Percentiles rank a stretch among this genome's conserved stretches.
These are phyloP conservation scores for Paxillus involutus DNA, from an alignment of 768 basidiomycete genomes.

Conservation along the genomic window DNA sequence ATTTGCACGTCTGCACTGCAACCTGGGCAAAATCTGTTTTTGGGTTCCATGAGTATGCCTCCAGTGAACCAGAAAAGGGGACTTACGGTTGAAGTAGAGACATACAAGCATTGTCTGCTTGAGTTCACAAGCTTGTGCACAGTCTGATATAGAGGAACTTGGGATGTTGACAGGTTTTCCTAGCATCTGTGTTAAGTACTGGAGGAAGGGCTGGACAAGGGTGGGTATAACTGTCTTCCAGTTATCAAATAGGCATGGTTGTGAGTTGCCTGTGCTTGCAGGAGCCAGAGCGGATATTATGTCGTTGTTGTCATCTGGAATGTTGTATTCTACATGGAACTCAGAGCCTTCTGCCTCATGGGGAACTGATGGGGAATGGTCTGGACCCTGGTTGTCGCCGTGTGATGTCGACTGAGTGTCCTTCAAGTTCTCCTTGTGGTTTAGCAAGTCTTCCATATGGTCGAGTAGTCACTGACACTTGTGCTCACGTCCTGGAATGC, in stretches of 20 bases:
- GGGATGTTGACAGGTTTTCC: background rate
- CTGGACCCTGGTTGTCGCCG: background rate
- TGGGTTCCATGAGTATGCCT: background rate
- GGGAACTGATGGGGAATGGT: background rate
- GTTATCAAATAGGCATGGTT: background rate
- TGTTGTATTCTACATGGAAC: background rate
- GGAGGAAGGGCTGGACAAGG: background rate
- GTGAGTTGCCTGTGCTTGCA: background rate
- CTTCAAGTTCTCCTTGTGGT: background rate
- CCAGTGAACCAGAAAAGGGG: background rate
- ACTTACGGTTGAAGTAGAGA: conserved; percentile 1
- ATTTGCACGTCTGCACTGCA: conserved; percentile 21
- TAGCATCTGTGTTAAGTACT: background rate
- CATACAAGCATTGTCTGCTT: background rate
- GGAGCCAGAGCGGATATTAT: background rate
- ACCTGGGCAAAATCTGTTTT: conserved; percentile 14
- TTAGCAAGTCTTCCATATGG: background rate
- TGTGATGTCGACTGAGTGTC: background rate
- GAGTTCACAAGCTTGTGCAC: background rate
- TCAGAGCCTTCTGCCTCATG: background rate
- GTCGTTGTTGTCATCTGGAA: background rate
- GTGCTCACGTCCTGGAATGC: background rate
- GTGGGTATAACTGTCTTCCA: background rate
- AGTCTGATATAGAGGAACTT: background rate
- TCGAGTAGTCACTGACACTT: background rate